Base-by-base conservation (phyloP, 106 monocot species). In the Agapanthus africanus region DNA sequence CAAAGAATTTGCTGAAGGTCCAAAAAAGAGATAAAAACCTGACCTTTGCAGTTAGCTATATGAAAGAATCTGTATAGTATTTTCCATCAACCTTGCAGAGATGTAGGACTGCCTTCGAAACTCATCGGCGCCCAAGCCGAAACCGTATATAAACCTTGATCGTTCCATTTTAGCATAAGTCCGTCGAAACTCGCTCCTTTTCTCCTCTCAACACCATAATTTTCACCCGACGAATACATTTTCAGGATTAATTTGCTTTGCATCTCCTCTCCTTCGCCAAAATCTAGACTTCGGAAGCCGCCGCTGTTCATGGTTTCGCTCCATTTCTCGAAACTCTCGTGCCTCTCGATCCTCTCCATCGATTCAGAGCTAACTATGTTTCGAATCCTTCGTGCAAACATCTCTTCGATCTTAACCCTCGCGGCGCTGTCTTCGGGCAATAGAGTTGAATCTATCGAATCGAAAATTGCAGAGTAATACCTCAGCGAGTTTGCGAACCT, bases 41-140 rank as follows among this genome's bases (percentile, higher is more conserved):
- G n/a, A n/a, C n/a, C n/a, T n/a, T n/a, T n/a, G n/a, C n/a, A n/a
- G n/a, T n/a, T n/a, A n/a, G n/a, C n/a, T n/a, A n/a, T n/a, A n/a
- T n/a, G n/a, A n/a, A n/a, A n/a, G n/a, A n/a, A n/a, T n/a, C n/a
- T n/a, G n/a, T n/a, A n/a, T n/a, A n/a, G n/a, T n/a, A n/a, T n/a
- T n/a, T n/a, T n/a, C n/a, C n/a, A n/a, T n/a, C n/a, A n/a, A n/a
- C n/a, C n/a, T n/a, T n/a, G n/a, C n/a, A n/a, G n/a, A n/a, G n/a
- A n/a, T n/a, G n/a, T n/a, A n/a, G n/a, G n/a, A n/a, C n/a, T n/a
- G n/a, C n/a, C n/a, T n/a, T n/a, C n/a, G n/a, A n/a, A n/a, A n/a
- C n/a, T n/a, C n/a, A n/a, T n/a, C n/a, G 79, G 80, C 11, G 77
- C 70, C 94, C 94, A 95, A 40, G 85, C 85, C n/a, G 94, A 91